Evolutionary conservation across 1,284 basidiomycete genomes (phyloP), one percentile per base, ranked within the genome.

Genomic region (Ustilago crameri): DNA sequence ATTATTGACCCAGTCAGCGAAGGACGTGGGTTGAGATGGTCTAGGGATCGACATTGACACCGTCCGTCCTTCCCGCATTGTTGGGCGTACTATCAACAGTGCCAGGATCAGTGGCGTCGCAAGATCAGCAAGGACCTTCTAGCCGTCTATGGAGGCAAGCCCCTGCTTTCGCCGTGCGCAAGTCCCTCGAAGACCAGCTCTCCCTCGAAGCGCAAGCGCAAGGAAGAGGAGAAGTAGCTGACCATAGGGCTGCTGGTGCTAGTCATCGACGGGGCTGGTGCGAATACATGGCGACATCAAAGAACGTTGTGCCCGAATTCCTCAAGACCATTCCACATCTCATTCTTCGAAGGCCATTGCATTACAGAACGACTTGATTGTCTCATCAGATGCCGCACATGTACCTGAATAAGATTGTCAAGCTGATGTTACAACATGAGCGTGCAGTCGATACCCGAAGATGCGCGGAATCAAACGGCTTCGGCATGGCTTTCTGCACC

Each of bases 71-170:
- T 30, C 7, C 30, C 7, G 30, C 20, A 23, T 42, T 42, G 20
- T 23, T 42, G 20, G 7, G 10, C 9, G 22, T 17, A n/a, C 38
- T 40, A 42, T 15, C 41, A 23, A 10, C 41, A 61, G 58, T 46
- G 46, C 51, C 20, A 32, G 23, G 45, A 56, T n/a, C 66, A 69
- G 48, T 60, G 66, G 66, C 34, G 40, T 26, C 54, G 60, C 20
- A 69, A 64, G 27, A 60, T 64, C 27, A 37, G 20, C 34, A 59
- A 63, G 24, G 56, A 69, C 17, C 9, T 69, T 2, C 56, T 60
- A 14, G 15, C 51, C 12, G 26, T 53, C 15, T 69, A 64, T 23
- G 27, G 48, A 1, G 37, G n/a, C 48, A 38, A 18, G 23, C 5
- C 22, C 17, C 24, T 24, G 12, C 30, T 22, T 30, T 30, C 48